phyloP scores from a whole-genome alignment of 495 filamentous ascomycete genomes.

The Penicillium ochrochloron region DNA sequence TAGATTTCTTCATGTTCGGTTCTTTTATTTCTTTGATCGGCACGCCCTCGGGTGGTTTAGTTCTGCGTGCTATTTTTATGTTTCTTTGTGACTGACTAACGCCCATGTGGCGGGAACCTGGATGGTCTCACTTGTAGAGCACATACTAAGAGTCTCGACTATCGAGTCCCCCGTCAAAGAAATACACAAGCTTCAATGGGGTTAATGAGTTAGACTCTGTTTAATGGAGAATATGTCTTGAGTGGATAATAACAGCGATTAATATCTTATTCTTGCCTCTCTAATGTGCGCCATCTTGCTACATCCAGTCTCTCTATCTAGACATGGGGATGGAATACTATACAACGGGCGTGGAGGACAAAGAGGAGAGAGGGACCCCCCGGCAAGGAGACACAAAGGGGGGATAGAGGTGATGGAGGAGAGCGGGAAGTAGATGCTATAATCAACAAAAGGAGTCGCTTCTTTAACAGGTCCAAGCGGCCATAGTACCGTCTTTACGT shows the following conservation, averaged over 20 bases:
- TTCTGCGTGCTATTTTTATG: conserved; percentile 12
- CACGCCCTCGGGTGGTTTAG: background rate
- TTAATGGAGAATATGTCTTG: conserved; percentile 12
- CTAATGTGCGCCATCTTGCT: conserved; percentile 18
- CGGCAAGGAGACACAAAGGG: conserved; percentile 6
- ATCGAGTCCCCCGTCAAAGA: background rate
- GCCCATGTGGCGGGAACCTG: background rate
- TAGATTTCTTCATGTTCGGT: background rate
- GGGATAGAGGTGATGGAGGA: conserved; percentile 10
- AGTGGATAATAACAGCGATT: conserved; percentile 20
- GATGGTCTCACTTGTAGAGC: background rate
- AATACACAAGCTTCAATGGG: background rate
- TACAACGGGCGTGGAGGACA: conserved; percentile 28
- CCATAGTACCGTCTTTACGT: conserved; percentile 83
- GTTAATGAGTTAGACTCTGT: background rate
- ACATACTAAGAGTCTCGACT: background rate
- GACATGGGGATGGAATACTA: conserved; percentile 32
- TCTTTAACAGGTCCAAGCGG: conserved; percentile 83
- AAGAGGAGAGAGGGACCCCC: conserved; percentile 13
- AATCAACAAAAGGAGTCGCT: background rate
- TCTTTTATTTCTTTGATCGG: conserved; percentile 1
- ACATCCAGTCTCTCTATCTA: conserved; percentile 28
- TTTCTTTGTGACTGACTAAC: conserved; percentile 6
- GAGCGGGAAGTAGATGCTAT: background rate
- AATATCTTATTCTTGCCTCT: conserved; percentile 24